A percentile compares a stretch with the other conserved stretches of the same genome.
These are phyloP conservation scores for Elsinoe fawcettii DNA, from an alignment of 2,329 filamentous ascomycete genomes.

Conservation along the genomic window DNA sequence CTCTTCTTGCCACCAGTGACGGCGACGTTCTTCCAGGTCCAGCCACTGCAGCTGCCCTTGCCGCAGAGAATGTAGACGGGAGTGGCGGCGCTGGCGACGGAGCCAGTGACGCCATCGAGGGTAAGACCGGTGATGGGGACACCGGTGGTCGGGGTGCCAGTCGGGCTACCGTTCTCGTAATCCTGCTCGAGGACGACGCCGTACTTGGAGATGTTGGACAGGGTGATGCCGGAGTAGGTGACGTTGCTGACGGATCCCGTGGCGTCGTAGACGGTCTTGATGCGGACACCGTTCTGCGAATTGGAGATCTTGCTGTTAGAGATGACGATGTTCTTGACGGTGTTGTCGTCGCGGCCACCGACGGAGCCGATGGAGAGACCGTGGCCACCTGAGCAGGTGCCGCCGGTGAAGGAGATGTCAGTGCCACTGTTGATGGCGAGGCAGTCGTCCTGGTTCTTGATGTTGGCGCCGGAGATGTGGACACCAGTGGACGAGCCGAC, in stretches of 20 bases:
- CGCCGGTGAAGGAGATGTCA: constrained; percentile 36
- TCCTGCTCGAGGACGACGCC: constrained; percentile 54
- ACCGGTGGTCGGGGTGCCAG: constrained; percentile 39
- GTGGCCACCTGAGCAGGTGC: constrained; percentile 42
- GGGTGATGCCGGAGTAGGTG: constrained; percentile 47
- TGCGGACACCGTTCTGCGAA: constrained; percentile 44
- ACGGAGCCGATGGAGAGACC: constrained; percentile 51
- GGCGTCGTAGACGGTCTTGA: constrained; percentile 46
- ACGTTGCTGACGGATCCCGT: constrained; percentile 47
- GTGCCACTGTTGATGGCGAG: constrained; percentile 31
- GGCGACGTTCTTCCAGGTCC: constrained; percentile 44
- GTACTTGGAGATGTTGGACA: constrained; percentile 45
- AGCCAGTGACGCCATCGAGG: constrained; percentile 38
- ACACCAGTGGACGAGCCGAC: constrained; percentile 22
- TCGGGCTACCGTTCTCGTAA: constrained; percentile 44
- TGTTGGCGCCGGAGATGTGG: constrained; percentile 23
- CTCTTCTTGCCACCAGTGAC: constrained; percentile 47
- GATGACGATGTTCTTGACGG: constrained; percentile 40
- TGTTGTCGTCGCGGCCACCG: constrained; percentile 46
- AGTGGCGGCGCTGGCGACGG: constrained; percentile 32
- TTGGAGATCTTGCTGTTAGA: constrained; percentile 43
- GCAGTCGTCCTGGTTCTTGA: constrained; percentile 29
- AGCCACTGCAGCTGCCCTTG: constrained; percentile 44
- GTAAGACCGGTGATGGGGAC: constrained; percentile 49
- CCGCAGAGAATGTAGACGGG: constrained; percentile 50